A percentile compares a stretch with the other conserved stretches of the same genome.
phyloP scores from a whole-genome alignment of 2,329 filamentous ascomycete species.

The Colletotrichum incanum region DNA sequence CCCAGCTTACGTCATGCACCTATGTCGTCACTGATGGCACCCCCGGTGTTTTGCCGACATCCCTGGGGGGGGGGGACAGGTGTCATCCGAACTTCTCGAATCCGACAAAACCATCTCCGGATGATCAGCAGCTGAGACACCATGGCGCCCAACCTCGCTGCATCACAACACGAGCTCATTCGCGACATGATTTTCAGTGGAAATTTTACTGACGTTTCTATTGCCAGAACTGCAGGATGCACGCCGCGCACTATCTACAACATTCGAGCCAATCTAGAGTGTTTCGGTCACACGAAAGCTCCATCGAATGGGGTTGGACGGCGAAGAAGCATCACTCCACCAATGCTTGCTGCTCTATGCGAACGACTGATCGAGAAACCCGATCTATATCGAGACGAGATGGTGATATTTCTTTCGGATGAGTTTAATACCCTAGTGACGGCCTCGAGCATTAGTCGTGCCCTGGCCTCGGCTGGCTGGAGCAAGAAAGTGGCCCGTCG shows the following conservation, averaged over 20 bases:
- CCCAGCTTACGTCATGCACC: too few species aligned
- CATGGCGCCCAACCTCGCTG: not conserved
- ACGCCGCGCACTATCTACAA: not conserved
- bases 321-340: not conserved
- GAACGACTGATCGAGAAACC: constrained; percentile 28
- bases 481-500: constrained; percentile 47
- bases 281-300: too few species aligned
- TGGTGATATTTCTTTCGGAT: constrained; percentile 44
- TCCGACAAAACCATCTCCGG: too few species aligned
- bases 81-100: too few species aligned
- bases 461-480: constrained; percentile 23
- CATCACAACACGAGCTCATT: not conserved
- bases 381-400: constrained; percentile 44
- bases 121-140: not conserved
- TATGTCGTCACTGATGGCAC: too few species aligned
- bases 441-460: constrained; percentile 19
- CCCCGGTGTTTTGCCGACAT: too few species aligned
- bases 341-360: not conserved
- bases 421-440: constrained; percentile 39
- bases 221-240: not conserved
- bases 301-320: too few species aligned
- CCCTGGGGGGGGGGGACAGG: too few species aligned
- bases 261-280: not conserved
- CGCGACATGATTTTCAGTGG: not conserved
- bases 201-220: not conserved